These are phyloP conservation scores for Deinandra increscens DNA, from an alignment of 129 eudicot species.

Conservation along the genomic window DNA sequence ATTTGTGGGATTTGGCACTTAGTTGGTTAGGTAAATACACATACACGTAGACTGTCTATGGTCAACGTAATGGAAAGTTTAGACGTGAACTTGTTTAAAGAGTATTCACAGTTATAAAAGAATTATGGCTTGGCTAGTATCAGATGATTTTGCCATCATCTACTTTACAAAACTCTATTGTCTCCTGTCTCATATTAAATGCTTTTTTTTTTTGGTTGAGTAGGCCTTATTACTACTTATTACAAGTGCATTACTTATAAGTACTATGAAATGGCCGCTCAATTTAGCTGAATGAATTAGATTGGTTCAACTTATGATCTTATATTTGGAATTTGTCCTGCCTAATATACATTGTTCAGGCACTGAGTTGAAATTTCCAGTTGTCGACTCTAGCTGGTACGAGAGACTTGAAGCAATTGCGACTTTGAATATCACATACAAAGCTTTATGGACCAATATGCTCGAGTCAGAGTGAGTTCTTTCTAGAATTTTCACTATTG, in stretches of 20 bases:
- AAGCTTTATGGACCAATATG: conserved; percentile 56
- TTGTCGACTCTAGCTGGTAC: conserved; percentile 51
- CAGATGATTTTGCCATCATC: background rate
- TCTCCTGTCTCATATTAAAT: background rate
- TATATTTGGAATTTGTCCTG: background rate
- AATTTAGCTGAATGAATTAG: conserved; percentile 11
- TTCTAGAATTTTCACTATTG: background rate
- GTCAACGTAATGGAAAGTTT: background rate
- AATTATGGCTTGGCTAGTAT: background rate
- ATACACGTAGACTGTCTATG: background rate
- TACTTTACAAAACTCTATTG: background rate
- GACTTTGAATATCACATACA: conserved; percentile 57
- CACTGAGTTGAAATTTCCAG: conserved; percentile 47
- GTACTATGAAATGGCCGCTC: background rate
- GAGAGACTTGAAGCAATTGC: conserved; percentile 46
- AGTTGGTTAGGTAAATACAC: background rate
- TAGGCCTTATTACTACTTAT: background rate
- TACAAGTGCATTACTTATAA: background rate
- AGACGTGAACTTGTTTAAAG: background rate
- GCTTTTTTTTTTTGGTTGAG: background rate
- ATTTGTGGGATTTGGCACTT: background rate
- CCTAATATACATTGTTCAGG: conserved; percentile 35
- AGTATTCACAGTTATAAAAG: background rate
- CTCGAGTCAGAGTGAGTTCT: conserved; percentile 54
- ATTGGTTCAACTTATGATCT: conserved; percentile 14